A percentile compares a stretch with the other conserved stretches of the same genome.
phyloP scores from a whole-genome alignment of 73 alveolate species.

The Paramecium sexaurelia region DNA sequence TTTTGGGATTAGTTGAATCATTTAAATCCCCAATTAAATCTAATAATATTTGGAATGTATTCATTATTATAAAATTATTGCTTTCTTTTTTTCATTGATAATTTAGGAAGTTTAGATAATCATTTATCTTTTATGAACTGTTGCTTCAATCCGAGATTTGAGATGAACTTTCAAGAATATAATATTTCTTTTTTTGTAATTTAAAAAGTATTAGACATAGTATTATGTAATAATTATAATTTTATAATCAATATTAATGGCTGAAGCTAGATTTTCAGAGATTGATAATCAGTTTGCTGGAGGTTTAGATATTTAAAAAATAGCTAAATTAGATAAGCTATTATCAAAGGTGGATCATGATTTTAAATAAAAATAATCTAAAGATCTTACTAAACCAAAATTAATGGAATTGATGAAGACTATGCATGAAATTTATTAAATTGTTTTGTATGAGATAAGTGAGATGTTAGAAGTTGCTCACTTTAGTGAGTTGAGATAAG shows the following conservation, averaged over 20 bases:
- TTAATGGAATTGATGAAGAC: constrained; percentile 43
- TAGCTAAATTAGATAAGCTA: constrained; percentile 6
- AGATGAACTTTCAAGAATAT: not conserved
- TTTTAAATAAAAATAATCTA: constrained; percentile 2
- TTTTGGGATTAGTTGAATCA: too few species aligned
- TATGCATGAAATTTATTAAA: constrained; percentile 34
- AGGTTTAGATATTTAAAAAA: constrained; percentile 26
- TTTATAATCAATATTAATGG: not conserved
- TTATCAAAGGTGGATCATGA: constrained; percentile 47
- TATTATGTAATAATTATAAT: not conserved
- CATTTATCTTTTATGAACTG: too few species aligned
- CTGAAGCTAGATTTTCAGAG: constrained; percentile 24
- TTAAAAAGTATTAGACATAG: not conserved
- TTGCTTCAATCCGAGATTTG: not conserved
- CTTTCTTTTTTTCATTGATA: too few species aligned
- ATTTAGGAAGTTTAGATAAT: too few species aligned
- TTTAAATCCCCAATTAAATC: too few species aligned
- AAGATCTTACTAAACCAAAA: constrained; percentile 9
- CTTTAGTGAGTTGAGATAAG: constrained; percentile 21
- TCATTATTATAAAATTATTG: too few species aligned
- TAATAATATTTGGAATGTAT: too few species aligned
- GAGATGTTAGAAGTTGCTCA: constrained; percentile 38
- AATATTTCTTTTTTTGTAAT: not conserved
- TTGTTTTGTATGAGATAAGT: constrained; percentile 36
- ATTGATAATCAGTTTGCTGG: constrained; percentile 1